Evolutionary conservation across 177 flowering plant genomes (phyloP), one percentile per base, ranked within the genome.

Genomic region (Tripterygium wilfordii): DNA sequence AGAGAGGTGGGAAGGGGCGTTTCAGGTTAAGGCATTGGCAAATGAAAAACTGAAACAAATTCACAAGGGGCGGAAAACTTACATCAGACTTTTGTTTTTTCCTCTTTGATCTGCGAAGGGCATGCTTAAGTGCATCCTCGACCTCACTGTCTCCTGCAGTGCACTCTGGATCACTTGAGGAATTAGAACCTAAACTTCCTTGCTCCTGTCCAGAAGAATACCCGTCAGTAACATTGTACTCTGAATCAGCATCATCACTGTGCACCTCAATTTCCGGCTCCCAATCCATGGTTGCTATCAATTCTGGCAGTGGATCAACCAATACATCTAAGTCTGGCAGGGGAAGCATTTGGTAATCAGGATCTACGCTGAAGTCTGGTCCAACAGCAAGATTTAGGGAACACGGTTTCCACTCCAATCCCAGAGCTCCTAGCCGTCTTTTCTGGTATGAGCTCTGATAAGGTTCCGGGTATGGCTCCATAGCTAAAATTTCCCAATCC

Each of bases 391-490:
- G 78, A 55, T 72, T 76, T 17, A 81, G 47, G 26, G 90, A 71
- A 51, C 86, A 63, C 43, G 96, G 97, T 15, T 74, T 81, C 96
- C 96, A 94, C 64, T 94, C 97, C 23, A 78, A 66, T 32, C 86
- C 85, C 42, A 89, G 62, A 62, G 89, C 83, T 60, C 97, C 97
- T 28, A 89, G 61, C 10, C 99, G 79, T 18, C 97, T 71, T 58
- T 64, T 61, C 69, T 94, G 99, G 57, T 73, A 94, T 76, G 61
- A 75, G 62, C 79, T 89, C 54, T 94, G 99, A 51, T 89, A 94
- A 22, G 97, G 96, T 60, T 94, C 97, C 6, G 84, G 80, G 50
- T 89, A 94, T 45, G 99, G 99, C 37, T 76, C 78, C 99, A 94
- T 75, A 41, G 78, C 99, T 94, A 65, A 32, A 26, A 65, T 26